phyloP scores from a whole-genome alignment of 495 filamentous ascomycete species.

The Extremus antarcticus region DNA sequence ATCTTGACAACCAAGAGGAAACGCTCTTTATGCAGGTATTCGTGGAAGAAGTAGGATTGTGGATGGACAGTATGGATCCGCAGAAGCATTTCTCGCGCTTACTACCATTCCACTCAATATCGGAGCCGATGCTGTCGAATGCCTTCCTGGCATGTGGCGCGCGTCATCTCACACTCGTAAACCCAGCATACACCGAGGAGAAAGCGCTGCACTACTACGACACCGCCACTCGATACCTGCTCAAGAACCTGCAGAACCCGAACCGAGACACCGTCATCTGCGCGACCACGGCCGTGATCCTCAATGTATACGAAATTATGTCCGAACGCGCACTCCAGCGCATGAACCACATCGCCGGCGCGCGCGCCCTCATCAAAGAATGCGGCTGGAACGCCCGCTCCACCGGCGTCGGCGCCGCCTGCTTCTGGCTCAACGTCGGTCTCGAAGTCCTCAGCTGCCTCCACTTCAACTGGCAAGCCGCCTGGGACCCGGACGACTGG shows the following conservation, averaged over 20 bases:
- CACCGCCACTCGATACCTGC: slow-evolving; percentile 61
- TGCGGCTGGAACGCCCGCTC: slow-evolving; percentile 80
- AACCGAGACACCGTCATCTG: slow-evolving; percentile 76
- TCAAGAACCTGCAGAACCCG: slow-evolving; percentile 64
- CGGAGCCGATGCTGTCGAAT: slow-evolving; percentile 83
- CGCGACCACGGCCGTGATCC: slow-evolving; percentile 75
- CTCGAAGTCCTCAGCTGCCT: slow-evolving; percentile 85
- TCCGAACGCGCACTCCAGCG: slow-evolving; percentile 59
- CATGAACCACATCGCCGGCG: slow-evolving; percentile 80
- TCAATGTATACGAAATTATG: slow-evolving; percentile 92
- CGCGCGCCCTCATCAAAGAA: slow-evolving; percentile 79
- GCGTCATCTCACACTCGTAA: slow-evolving; percentile 62
- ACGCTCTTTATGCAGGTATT: slow-evolving; percentile 81
- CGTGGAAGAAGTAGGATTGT: slow-evolving; percentile 78
- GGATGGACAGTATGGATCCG: slow-evolving; percentile 89
- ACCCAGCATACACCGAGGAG: slow-evolving; percentile 60
- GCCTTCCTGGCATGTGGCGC: slow-evolving; percentile 85
- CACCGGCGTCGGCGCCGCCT: slow-evolving; percentile 70
- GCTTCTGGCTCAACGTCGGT: slow-evolving; percentile 88
- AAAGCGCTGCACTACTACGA: slow-evolving; percentile 76
- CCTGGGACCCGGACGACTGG: slow-evolving; percentile 92
- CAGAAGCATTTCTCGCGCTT: slow-evolving; percentile 80
- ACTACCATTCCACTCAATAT: slow-evolving; percentile 68
- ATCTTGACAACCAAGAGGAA: slow-evolving; percentile 62
- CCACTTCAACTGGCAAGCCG: slow-evolving; percentile 74